Percentiles rank a stretch among this genome's conserved stretches.
phyloP scores from a whole-genome alignment of 129 eudicot species.

The Ambrosia trifida region DNA sequence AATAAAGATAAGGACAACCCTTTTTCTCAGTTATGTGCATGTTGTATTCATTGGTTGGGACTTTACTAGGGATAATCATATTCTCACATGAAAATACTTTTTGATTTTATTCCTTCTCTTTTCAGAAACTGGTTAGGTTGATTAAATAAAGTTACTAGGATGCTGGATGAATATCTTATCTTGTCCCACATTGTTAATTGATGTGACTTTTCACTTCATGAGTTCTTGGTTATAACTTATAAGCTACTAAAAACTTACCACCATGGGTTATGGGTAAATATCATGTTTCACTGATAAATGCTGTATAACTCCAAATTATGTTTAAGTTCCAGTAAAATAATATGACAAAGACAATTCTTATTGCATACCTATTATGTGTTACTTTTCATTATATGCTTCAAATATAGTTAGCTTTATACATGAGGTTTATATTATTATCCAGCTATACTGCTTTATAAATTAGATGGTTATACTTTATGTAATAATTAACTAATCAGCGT shows the following conservation, averaged over 20 bases:
- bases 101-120: conserved; percentile 6
- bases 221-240: background rate
- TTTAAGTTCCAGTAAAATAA: background rate
- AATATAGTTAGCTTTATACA: background rate
- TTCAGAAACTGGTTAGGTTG: conserved; percentile 21
- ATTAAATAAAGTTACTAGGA: conserved; percentile 1
- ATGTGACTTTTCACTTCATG: background rate
- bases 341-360: background rate
- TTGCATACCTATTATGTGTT: background rate
- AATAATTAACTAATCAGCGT: conserved; percentile 11
- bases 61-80: conserved; percentile 1
- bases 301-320: background rate
- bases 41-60: background rate
- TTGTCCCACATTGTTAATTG: background rate
- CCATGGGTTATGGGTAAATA: background rate
- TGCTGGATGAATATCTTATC: background rate
- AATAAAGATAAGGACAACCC: conserved; percentile 12
- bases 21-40: conserved; percentile 5
- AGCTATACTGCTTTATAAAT: background rate
- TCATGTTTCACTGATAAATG: background rate
- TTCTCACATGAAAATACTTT: background rate
- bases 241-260: background rate
- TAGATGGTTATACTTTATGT: conserved; percentile 15
- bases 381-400: background rate
- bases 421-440: background rate